phyloP scores from a whole-genome alignment of 768 basidiomycete species.

The Calocera viscosa region DNA sequence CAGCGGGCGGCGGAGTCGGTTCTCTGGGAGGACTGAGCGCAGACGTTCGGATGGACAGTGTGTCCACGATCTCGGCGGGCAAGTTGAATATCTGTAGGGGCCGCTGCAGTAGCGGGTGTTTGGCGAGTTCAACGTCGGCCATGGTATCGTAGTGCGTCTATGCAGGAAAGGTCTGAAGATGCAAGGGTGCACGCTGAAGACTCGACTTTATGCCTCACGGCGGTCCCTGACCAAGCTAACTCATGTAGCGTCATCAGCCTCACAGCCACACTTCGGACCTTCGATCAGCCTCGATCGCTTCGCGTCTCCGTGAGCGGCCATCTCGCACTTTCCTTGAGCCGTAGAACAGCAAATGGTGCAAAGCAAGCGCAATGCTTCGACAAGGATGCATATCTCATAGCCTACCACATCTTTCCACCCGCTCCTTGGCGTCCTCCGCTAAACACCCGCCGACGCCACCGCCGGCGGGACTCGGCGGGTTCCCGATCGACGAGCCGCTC shows the following conservation, averaged over 20 bases:
- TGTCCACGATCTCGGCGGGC: conserved; percentile 11
- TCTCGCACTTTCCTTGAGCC: not conserved
- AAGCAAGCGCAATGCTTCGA: not conserved
- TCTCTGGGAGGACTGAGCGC: not conserved
- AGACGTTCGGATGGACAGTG: conserved; percentile 11
- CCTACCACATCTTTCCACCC: not conserved
- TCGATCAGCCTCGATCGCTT: not conserved
- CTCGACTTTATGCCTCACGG: not conserved
- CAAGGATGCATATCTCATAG: not conserved
- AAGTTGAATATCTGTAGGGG: conserved; percentile 16
- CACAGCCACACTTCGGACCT: not conserved
- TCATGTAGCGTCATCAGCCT: not conserved
- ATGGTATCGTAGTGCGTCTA: not conserved
- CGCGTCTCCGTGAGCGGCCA: not conserved
- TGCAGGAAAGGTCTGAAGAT: not conserved
- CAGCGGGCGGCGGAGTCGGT: not conserved
- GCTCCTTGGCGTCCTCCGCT: not conserved
- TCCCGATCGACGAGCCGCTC: no score
- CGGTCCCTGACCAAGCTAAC: not conserved
- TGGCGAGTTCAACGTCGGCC: not conserved
- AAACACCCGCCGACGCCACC: not conserved
- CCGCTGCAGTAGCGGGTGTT: conserved; percentile 7
- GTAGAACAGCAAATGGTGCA: not conserved
- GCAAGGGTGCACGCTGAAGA: not conserved
- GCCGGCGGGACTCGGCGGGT: not conserved